Conservation (phyloP, 2,329 filamentous ascomycete species). For the Verticillium isaacii region DNA sequence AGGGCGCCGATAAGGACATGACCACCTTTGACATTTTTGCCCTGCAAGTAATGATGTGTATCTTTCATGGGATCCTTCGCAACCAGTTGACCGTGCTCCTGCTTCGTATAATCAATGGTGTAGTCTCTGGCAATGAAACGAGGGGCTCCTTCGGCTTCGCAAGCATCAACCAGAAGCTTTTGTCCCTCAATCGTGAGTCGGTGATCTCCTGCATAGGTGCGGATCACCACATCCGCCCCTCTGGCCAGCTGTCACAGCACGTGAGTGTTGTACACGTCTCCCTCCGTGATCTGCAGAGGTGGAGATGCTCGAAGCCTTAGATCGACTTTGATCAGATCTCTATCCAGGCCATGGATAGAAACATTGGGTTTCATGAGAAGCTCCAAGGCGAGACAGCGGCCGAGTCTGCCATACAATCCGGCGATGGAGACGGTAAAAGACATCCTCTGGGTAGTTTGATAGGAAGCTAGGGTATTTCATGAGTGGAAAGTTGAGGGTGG, state of each 20-base stretch:
- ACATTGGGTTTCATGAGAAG: constrained; percentile 21
- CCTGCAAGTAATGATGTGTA: constrained; percentile 30
- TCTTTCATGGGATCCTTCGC: constrained; percentile 34
- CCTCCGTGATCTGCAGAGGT: too few relatives aligned
- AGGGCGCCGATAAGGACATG: constrained; percentile 34
- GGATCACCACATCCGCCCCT: constrained; percentile 26
- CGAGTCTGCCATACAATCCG: constrained; percentile 27
- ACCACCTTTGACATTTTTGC: constrained; percentile 30
- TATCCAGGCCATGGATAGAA: constrained; percentile 21
- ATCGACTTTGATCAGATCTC: constrained; percentile 20
- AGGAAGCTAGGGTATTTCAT: too few relatives aligned
- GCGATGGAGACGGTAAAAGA: constrained; percentile 21
- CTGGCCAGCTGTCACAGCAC: too few relatives aligned
- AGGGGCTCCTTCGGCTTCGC: constrained; percentile 24
- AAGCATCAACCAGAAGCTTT: constrained; percentile 34
- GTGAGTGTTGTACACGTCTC: too few relatives aligned
- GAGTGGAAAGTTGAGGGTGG: too few relatives aligned
- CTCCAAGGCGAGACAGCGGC: constrained; percentile 18
- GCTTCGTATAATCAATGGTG: constrained; percentile 31
- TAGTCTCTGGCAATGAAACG: constrained; percentile 36
- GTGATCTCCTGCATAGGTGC: constrained; percentile 32
- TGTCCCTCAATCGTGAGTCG: constrained; percentile 35
- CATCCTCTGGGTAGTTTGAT: neutral
- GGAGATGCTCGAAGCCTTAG: constrained; percentile 8
- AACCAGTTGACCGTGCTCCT: constrained; percentile 28